These are phyloP conservation scores for Fraxinus nigra DNA, from an alignment of 305 asterid genomes.

Conservation along the genomic window DNA sequence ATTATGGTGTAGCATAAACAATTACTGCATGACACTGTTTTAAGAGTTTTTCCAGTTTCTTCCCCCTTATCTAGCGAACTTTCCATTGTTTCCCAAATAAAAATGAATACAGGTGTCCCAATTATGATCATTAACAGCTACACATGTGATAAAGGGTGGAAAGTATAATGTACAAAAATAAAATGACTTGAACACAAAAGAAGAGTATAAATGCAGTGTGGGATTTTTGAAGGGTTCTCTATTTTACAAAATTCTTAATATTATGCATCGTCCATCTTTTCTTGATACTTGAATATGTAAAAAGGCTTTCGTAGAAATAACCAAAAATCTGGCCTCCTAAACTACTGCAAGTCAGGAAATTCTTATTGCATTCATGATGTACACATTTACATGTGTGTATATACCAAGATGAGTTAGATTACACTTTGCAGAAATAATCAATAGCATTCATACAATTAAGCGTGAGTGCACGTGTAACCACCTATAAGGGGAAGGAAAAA, in stretches of 20 bases:
- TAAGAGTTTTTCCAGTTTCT: not conserved
- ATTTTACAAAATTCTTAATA: conserved; percentile 4
- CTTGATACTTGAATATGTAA: not conserved
- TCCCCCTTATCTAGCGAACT: not conserved
- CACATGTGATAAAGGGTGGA: not conserved
- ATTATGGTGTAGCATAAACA: not conserved
- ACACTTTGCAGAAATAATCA: conserved; percentile 11
- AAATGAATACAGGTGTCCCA: not conserved
- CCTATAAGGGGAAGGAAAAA: conserved; percentile 14
- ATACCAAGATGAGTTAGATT: not conserved
- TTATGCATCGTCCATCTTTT: not conserved
- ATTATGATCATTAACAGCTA: not conserved
- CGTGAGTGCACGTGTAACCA: not conserved
- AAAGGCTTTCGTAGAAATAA: not conserved
- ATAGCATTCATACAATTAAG: not conserved
- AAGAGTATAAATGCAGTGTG: not conserved
- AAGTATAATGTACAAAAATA: not conserved
- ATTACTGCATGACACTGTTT: not conserved
- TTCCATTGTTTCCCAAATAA: conserved; percentile 6
- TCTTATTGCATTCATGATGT: not conserved
- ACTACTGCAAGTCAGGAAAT: not conserved
- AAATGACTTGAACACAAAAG: conserved; percentile 6
- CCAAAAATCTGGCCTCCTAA: conserved; percentile 13
- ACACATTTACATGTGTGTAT: not conserved
- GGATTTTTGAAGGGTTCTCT: not conserved